These are phyloP conservation scores for Chaetoceros muelleri DNA, from an alignment of 108 stramenopile species.

Conservation along the genomic window DNA sequence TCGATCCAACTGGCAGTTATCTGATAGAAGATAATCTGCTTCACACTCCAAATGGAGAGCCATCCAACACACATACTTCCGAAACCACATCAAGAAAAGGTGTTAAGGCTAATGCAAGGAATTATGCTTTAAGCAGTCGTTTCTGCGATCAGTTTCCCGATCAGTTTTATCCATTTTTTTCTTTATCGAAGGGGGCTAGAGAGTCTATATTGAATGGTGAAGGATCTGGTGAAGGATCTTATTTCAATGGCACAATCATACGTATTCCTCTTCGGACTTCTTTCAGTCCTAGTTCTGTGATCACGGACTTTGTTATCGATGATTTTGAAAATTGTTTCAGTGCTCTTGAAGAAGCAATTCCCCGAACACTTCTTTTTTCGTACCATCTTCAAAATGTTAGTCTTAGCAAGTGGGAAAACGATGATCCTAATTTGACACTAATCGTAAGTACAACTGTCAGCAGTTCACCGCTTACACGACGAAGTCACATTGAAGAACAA, in stretches of 20 bases:
- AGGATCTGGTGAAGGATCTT: background rate
- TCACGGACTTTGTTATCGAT: background rate
- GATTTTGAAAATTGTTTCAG: background rate
- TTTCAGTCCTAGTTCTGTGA: background rate
- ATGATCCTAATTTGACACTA: background rate
- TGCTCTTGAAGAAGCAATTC: background rate
- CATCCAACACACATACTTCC: background rate
- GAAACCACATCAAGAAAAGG: background rate
- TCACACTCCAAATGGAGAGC: background rate
- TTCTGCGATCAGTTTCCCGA: constrained; percentile 1
- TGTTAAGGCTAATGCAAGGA: background rate
- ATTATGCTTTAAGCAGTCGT: background rate
- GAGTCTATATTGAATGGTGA: background rate
- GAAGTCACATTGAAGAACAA: background rate
- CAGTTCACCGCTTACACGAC: background rate
- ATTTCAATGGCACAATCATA: constrained; percentile 1
- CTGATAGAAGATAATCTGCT: background rate
- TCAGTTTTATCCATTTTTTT: constrained; percentile 1
- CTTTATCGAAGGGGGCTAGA: background rate
- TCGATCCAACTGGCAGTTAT: constrained; percentile 1
- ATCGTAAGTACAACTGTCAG: background rate
- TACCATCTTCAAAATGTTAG: constrained; percentile 4
- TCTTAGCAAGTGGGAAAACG: background rate
- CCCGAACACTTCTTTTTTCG: background rate
- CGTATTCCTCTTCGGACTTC: background rate